A percentile compares a stretch with the other conserved stretches of the same genome.
Conservation (phyloP, 2,329 filamentous ascomycete species). For the Arthroderma sp. region DNA sequence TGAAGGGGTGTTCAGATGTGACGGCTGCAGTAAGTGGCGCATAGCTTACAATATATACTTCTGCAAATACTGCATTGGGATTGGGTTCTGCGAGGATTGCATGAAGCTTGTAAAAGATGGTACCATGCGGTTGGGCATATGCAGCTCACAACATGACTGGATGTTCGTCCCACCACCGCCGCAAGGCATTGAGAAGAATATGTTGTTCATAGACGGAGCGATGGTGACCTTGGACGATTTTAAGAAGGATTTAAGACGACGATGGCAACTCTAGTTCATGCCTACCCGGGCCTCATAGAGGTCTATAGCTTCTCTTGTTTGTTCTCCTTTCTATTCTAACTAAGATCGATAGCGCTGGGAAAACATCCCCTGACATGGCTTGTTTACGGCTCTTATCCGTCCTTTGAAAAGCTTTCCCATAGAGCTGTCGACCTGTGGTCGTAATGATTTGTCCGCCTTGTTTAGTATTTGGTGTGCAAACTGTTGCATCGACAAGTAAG, state of each 20-base stretch:
- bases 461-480: no score
- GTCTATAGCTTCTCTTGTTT: no score
- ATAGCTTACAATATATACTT: not conserved
- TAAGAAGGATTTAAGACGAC: not conserved
- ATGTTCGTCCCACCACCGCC: conserved; percentile 3
- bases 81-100: conserved; percentile 8
- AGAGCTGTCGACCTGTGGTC: no score
- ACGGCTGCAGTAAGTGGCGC: conserved; percentile 2
- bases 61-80: conserved; percentile 8
- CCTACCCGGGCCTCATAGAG: no score
- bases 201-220: not conserved
- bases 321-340: no score
- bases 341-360: no score
- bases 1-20: not conserved
- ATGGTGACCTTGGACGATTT: not conserved
- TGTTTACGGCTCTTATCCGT: no score
- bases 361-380: no score
- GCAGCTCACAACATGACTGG: conserved; percentile 7
- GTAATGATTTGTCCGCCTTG: no score
- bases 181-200: not conserved
- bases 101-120: conserved; percentile 4
- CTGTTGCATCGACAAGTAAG: no score
- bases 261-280: not conserved
- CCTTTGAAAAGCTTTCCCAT: no score
- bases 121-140: conserved; percentile 4